Conservation (phyloP, 2,329 filamentous ascomycete genomes). For the Venturia oleaginea region DNA sequence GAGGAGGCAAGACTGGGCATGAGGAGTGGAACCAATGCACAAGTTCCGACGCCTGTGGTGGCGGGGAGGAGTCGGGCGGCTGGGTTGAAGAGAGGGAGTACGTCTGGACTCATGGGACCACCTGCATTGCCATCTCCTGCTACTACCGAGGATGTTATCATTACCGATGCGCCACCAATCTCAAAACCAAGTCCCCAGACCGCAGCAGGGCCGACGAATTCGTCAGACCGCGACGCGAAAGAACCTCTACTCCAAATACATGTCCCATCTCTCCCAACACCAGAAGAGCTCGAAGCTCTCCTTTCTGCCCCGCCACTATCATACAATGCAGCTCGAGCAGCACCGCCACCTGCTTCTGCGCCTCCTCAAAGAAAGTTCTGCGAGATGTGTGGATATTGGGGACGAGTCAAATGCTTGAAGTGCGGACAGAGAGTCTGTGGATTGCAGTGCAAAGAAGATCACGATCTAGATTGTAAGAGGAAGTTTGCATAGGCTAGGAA, state of each 20-base stretch:
- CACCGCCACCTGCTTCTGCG: constrained; percentile 27
- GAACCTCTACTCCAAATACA: constrained; percentile 51
- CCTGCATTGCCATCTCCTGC: not conserved
- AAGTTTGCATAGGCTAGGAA: not conserved
- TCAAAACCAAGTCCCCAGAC: constrained; percentile 1
- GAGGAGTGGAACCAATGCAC: not conserved
- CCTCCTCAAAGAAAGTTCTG: constrained; percentile 58
- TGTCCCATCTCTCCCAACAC: constrained; percentile 49
- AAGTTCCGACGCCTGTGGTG: constrained; percentile 1
- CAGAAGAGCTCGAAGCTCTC: constrained; percentile 55
- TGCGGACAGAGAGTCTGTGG: constrained; percentile 73
- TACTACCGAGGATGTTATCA: constrained; percentile 6
- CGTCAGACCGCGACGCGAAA: constrained; percentile 14
- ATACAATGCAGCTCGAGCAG: constrained; percentile 53
- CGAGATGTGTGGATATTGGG: constrained; percentile 77
- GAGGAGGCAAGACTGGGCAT: constrained; percentile 48
- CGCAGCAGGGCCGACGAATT: too few relatives aligned
- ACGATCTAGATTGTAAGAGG: constrained; percentile 35
- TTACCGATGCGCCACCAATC: constrained; percentile 19
- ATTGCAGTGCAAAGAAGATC: constrained; percentile 61
- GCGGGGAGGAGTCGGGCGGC: constrained; percentile 3
- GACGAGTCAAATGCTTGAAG: constrained; percentile 63
- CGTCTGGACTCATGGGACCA: not conserved
- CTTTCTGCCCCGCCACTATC: constrained; percentile 56
- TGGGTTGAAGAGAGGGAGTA: constrained; percentile 11